Evolutionary conservation across 805 yeast species (phyloP), one percentile per base, ranked within the genome.

Genomic region (Candida qinlingensis): DNA sequence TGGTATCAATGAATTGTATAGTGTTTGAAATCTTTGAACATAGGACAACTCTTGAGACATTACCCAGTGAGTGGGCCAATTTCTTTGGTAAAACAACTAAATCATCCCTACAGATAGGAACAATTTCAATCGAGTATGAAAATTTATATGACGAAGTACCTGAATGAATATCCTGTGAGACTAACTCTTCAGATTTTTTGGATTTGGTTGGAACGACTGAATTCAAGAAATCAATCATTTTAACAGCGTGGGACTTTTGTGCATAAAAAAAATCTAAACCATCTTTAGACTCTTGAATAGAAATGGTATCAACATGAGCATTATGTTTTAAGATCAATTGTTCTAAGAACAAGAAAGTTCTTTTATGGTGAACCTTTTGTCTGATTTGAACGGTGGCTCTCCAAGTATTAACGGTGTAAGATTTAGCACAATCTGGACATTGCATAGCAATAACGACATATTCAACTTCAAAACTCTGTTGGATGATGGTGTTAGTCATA

Each of bases 401-500:
- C 99, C 99, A 94, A 5, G 98, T 95, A 68, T 94, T 89, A 29
- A 95, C 86, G 33, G 99, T 94, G 63, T 85, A 94, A 1, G 97
- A 86, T 68, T 89, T 91, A 47, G 98, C 99, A 81, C 99, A 94
- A 71, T 92, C 98, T 4, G 97, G 85, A 75, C 99, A 94, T 74
- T 94, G 99, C 87, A 87, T 87, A 19, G 98, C 96, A 53, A 87
- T 75, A 47, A 92, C 99, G 13, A 87, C 81, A 64, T 85, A 94
- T 63, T 92, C 98, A 11, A 91, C 97, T 68, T 88, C 97, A 64
- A 92, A 90, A 28, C 86, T 79, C 70, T 94, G 99, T 65, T 95
- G 97, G 34, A 94, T 81, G 55, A 92, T 86, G 28, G 97, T 88
- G 62, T 88, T 89, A 30, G 84, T 75, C 80, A 90, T 83, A 27